Percentiles rank a stretch among this genome's conserved stretches.
phyloP scores from a whole-genome alignment of 2,329 filamentous ascomycete genomes.

The Curvularia sp. region DNA sequence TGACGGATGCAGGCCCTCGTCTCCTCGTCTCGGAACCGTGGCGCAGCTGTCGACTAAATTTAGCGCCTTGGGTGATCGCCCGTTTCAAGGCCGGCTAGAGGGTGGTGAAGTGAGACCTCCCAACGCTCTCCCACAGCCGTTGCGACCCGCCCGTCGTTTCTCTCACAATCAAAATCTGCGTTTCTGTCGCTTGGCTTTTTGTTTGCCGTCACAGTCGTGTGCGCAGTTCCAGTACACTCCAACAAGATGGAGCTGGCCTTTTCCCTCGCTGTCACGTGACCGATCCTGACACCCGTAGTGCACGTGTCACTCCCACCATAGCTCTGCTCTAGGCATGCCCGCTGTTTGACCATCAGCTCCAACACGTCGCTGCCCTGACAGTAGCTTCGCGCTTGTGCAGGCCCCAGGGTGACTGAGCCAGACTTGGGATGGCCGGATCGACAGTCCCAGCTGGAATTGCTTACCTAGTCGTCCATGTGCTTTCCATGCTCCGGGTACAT shows the following conservation, averaged over 20 bases:
- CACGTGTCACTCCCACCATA: background rate
- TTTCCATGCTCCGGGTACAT: background rate
- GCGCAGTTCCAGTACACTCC: background rate
- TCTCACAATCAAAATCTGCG: background rate
- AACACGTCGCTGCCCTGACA: background rate
- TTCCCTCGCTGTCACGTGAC: background rate
- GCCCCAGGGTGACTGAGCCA: background rate
- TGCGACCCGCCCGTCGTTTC: background rate
- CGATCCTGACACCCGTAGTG: background rate
- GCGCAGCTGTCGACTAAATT: conserved; percentile 22
- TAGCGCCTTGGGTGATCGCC: conserved; percentile 13
- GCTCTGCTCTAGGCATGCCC: background rate
- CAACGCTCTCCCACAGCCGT: background rate
- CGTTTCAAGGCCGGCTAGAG: conserved; percentile 16
- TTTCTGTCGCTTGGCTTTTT: background rate
- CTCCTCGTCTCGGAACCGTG: conserved; percentile 13
- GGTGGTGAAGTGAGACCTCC: conserved; percentile 2
- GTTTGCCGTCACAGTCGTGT: too few species aligned
- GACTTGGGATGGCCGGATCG: background rate
- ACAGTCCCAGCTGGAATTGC: background rate
- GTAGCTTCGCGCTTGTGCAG: background rate
- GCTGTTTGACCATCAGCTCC: background rate
- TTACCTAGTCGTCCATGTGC: background rate
- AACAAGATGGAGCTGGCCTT: background rate
- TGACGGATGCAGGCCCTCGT: background rate